Evolutionary conservation across 106 monocot genomes (phyloP).

Genomic region (Dendrobium nobile): DNA sequence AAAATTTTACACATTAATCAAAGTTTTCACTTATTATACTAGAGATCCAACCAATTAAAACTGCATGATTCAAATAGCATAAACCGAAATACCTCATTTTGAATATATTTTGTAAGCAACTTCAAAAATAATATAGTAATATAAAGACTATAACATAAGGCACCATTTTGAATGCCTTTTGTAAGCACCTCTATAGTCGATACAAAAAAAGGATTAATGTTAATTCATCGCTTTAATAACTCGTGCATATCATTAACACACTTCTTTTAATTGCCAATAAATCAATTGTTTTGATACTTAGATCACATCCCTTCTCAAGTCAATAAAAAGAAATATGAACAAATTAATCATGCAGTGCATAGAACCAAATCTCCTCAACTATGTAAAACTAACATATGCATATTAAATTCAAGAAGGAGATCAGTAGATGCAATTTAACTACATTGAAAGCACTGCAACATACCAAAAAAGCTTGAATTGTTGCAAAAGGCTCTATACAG

Average conservation of each 20-base stretch:
- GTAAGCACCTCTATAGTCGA: not conserved
- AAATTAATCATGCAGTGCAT: too few relatives aligned
- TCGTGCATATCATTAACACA: too few relatives aligned
- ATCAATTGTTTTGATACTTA: not conserved
- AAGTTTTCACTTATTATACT: not conserved
- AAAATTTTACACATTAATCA: not conserved
- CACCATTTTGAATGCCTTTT: not conserved
- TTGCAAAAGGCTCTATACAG: too few relatives aligned
- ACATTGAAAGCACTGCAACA: too few relatives aligned
- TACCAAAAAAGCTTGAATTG: too few relatives aligned
- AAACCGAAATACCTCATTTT: not conserved
- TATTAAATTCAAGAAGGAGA: too few relatives aligned
- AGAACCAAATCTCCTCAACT: too few relatives aligned
- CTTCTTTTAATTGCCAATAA: not conserved
- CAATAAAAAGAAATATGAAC: too few relatives aligned
- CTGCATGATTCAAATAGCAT: not conserved
- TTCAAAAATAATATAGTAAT: not conserved
- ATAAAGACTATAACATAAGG: not conserved
- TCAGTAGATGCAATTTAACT: too few relatives aligned
- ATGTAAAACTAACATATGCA: too few relatives aligned
- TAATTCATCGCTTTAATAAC: not conserved
- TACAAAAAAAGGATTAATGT: not conserved
- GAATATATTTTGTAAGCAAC: not conserved
- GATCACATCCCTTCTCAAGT: not conserved
- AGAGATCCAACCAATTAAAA: not conserved